Base-by-base conservation (phyloP, 139 green algal genomes). In the Chlorella vulgaris region DNA sequence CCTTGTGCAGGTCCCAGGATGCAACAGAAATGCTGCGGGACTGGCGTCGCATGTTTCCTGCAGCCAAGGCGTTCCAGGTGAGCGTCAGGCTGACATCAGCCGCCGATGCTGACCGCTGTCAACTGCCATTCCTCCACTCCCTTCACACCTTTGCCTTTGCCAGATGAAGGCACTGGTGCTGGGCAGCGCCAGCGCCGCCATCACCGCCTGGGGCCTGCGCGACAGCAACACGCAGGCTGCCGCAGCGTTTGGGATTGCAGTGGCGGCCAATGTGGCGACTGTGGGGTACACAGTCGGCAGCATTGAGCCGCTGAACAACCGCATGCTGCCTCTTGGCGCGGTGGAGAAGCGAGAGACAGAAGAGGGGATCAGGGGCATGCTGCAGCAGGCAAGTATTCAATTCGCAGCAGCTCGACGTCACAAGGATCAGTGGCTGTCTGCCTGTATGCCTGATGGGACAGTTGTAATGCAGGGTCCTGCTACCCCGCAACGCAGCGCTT, bases 11-110 rank as follows among this genome's bases (percentile, higher is more conserved):
- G 40, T 19, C 24, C 4, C 38, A 35, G 10, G n/a, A 47, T 26
- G 39, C 68, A 3, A 31, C 55, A 40, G 68, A 75, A 33, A 10
- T 75, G 68, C 68, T 75, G 68, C 40, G 68, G 7, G 68, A 75
- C 40, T 75, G 68, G 68, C 68, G 68, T 28, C 40, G 68, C 24
- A 75, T 75, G 68, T 75, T 29, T 13, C 68, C 68, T 2, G 28
- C 21, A 0, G 68, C 68, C 26, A 75, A 28, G 40, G 68, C 21
- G 18, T 65, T 65, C 22, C 55, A 65, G 55, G 55, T n/a, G 55
- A 21, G 55, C 22, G 55, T 5, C 22, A n/a, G n/a, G 47, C 47
- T 15, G 13, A 58, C 13, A 58, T 58, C 47, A 24, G 47, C 47
- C 10, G 47, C 15, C 13, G 47, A 15, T 58, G 47, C 47, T 15